phyloP scores from a whole-genome alignment of 2,329 filamentous ascomycete genomes.

The Diaporthe sp. region DNA sequence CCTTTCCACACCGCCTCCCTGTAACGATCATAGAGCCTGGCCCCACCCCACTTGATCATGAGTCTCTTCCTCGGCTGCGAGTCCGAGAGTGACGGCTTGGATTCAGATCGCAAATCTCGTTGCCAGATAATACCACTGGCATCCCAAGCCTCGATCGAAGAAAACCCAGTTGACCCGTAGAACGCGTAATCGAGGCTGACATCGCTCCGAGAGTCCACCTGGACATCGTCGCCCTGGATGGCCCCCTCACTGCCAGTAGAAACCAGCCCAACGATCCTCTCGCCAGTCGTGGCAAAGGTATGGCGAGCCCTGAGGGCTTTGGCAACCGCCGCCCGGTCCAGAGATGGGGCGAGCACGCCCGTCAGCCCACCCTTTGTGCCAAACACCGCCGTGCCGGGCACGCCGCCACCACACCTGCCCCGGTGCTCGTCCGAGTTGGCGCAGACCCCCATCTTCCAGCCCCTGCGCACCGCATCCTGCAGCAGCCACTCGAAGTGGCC shows the following conservation, averaged over 20 bases:
- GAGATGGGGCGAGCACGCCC: constrained; percentile 39
- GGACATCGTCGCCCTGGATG: constrained; percentile 43
- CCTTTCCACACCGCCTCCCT: constrained; percentile 47
- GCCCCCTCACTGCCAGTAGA: constrained; percentile 31
- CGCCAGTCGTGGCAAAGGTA: constrained; percentile 46
- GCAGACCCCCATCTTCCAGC: constrained; percentile 47
- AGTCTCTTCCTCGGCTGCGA: constrained; percentile 36
- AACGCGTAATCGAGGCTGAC: constrained; percentile 40
- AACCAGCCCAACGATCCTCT: constrained; percentile 43
- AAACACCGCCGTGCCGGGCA: constrained; percentile 48
- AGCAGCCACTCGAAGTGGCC: constrained; percentile 49
- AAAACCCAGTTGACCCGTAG: constrained; percentile 41
- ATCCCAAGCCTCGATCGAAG: constrained; percentile 44
- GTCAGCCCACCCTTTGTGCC: constrained; percentile 44
- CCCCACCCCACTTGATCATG: constrained; percentile 45
- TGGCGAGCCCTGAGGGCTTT: constrained; percentile 41
- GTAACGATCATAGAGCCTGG: constrained; percentile 46
- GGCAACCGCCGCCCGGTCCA: constrained; percentile 39
- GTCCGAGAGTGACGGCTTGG: background rate
- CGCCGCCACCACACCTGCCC: constrained; percentile 48
- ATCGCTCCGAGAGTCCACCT: constrained; percentile 26
- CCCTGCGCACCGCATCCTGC: constrained; percentile 43
- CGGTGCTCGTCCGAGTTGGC: constrained; percentile 50
- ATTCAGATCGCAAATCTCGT: constrained; percentile 41
- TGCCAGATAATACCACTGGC: constrained; percentile 40